Conservation (phyloP, 2,329 filamentous ascomycete species). For the Epicoccum nigrum region DNA sequence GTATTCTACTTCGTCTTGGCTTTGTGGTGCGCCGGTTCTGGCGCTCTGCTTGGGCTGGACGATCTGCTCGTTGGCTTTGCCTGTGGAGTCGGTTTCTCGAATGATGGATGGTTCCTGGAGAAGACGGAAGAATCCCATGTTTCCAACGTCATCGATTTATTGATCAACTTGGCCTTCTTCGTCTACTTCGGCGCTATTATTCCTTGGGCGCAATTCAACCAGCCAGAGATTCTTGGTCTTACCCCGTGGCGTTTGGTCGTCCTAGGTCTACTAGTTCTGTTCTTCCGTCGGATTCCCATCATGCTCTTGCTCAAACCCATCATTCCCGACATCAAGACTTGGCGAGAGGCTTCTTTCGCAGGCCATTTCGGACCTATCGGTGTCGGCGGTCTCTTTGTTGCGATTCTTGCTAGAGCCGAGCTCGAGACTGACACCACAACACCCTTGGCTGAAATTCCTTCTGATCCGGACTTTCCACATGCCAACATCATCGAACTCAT, state of each 20-base stretch:
- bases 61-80: constrained; percentile 94
- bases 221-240: constrained; percentile 69
- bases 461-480: constrained; percentile 60
- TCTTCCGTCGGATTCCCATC: constrained; percentile 94
- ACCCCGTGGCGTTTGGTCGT: constrained; percentile 91
- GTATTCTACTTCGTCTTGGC: constrained; percentile 99
- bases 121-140: constrained; percentile 99
- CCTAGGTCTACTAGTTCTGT: constrained; percentile 88
- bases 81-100: constrained; percentile 97
- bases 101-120: constrained; percentile 97
- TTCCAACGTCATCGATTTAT: constrained; percentile 96
- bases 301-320: constrained; percentile 91
- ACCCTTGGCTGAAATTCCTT: constrained; percentile 69
- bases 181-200: constrained; percentile 98
- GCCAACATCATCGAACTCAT: constrained; percentile 81
- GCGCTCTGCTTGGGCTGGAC: constrained; percentile 88
- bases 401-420: constrained; percentile 91
- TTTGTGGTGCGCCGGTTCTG: constrained; percentile 92
- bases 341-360: constrained; percentile 95
- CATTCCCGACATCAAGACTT: constrained; percentile 97
- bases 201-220: constrained; percentile 91
- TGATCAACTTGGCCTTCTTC: constrained; percentile 97
- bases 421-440: constrained; percentile 78
- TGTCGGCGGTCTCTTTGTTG: constrained; percentile 94
- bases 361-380: constrained; percentile 98